Evolutionary conservation across 805 yeast genomes (phyloP).

Genomic region (Cyberlindnera mycetangii): DNA sequence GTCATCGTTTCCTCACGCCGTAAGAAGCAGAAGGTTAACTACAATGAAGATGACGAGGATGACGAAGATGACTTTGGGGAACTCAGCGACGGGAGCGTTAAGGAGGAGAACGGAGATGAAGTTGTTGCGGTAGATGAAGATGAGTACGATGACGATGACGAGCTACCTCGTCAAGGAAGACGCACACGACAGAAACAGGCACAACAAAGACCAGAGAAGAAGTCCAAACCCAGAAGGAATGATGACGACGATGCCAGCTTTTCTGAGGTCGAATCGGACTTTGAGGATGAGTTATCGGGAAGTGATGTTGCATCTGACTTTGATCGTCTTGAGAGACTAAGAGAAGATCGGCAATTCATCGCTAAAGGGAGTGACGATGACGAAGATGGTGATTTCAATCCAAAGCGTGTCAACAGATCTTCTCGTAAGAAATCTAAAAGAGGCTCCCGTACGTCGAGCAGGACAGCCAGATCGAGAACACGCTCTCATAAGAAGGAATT

Average conservation of each 20-base stretch:
- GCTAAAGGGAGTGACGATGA: constrained; percentile 3
- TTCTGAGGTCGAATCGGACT: constrained; percentile 1
- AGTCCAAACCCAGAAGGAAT: neutral
- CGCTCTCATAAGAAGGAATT: neutral
- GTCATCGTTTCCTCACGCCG: constrained; percentile 1
- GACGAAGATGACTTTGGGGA: neutral
- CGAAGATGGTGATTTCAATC: constrained; percentile 1
- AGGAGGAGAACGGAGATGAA: neutral
- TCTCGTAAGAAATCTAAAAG: neutral
- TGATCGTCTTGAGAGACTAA: neutral
- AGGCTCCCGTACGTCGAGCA: neutral
- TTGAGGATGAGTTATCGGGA: constrained; percentile 6
- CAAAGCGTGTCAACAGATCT: constrained; percentile 1
- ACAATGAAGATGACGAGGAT: constrained; percentile 2
- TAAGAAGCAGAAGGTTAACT: constrained; percentile 1
- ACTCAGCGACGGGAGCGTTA: neutral
- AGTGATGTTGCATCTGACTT: constrained; percentile 3
- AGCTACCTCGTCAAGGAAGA: neutral
- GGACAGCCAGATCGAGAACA: constrained; percentile 1
- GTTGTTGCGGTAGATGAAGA: neutral
- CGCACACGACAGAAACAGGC: constrained; percentile 1
- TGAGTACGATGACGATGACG: neutral
- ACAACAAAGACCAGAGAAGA: neutral
- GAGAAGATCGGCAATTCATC: constrained; percentile 4
- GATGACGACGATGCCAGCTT: constrained; percentile 6